Evolutionary conservation across 371 early-diverging fungal species (phyloP).

Genomic region (Zychaea mexicana): DNA sequence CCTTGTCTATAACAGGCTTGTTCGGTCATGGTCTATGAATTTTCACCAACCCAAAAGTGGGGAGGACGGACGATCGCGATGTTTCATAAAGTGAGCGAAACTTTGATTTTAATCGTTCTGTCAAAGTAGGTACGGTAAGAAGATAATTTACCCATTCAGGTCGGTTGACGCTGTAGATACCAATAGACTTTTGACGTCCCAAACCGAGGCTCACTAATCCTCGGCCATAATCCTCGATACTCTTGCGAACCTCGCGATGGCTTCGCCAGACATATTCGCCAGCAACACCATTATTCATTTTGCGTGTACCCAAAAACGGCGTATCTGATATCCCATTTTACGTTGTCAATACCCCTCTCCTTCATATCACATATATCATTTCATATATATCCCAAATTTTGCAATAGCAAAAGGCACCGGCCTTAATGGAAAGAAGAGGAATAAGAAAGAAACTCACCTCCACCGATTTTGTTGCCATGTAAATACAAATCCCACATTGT

Average conservation of each 20-base stretch:
- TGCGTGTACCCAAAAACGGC: constrained; percentile 62
- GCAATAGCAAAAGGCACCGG: no score
- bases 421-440: not conserved
- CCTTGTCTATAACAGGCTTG: constrained; percentile 67
- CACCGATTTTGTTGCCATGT: constrained; percentile 51
- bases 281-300: constrained; percentile 53
- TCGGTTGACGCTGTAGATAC: constrained; percentile 86
- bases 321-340: constrained; percentile 16
- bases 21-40: constrained; percentile 71
- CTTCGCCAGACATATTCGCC: constrained; percentile 70
- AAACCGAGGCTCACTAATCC: constrained; percentile 53
- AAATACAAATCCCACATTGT: constrained; percentile 64
- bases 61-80: no score
- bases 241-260: constrained; percentile 49
- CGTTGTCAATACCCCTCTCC: not conserved
- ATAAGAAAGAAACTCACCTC: constrained; percentile 33
- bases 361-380: not conserved
- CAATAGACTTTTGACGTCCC: constrained; percentile 51
- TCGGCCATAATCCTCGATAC: constrained; percentile 66
- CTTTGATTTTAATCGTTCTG: no score
- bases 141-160: constrained; percentile 83
- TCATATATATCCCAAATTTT: no score
- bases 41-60: no score
- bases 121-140: no score
- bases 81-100: no score